Evolutionary conservation across 2,329 filamentous ascomycete species (phyloP), one percentile per base, ranked within the genome.

Genomic region (Neofusicoccum ribis): DNA sequence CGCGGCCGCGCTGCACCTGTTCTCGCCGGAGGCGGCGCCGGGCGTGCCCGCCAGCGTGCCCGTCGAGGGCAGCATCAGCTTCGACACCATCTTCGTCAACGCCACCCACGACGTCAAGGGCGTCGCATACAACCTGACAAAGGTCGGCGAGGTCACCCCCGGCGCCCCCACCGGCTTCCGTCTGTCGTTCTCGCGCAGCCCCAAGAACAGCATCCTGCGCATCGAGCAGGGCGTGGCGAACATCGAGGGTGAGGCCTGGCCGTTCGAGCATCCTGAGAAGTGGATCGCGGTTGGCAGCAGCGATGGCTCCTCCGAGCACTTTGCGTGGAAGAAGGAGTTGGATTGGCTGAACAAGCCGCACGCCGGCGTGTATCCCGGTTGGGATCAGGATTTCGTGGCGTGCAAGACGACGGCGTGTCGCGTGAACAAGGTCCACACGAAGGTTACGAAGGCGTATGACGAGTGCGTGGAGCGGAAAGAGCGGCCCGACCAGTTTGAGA

Each of bases 391-490:
- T 12, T 61, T 60, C 23, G 56, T 65, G 2, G 39, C 17, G 44
- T 65, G 63, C 63, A 61, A 65, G 63, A 65, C 63, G n/a, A 60
- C 50, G 44, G 54, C 63, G 23, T 65, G 63, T 37, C 36, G 47
- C 8, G 63, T 65, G 37, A 65, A 65, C 46, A 65, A 65, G 63
- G 8, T 65, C 15, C 56, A 65, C 47, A 61, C 63, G 4, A 43
- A 44, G 36, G 36, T 65, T 11, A 65, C 14, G 4, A 37, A 36
- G 23, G 44, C 63, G 31, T 65, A 61, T 39, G 54, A 65, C 3
- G 63, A 50, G 52, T 65, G 63, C 47, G 46, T 46, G 2, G 37
- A 54, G 54, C 56, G 63, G 15, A 31, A 34, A 11, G 36, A 60
- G 46, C 23, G 34, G 6, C 63, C 63, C 7, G 63, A 65, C 1